phyloP scores from a whole-genome alignment of 768 basidiomycete genomes.

The Leccinum fibrillosum region DNA sequence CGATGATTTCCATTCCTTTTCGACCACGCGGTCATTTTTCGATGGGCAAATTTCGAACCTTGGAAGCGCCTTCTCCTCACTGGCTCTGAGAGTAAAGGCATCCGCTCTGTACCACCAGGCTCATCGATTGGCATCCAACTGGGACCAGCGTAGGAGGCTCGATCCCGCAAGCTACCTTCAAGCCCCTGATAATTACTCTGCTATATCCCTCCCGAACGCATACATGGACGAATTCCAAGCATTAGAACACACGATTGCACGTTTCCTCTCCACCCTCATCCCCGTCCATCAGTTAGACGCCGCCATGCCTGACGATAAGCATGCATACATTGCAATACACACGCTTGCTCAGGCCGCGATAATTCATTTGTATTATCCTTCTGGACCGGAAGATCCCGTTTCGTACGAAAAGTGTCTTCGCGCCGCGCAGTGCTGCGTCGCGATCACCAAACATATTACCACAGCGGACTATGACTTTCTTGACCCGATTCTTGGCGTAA shows the following conservation, averaged over 20 bases:
- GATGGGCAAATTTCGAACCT: conserved; percentile 50
- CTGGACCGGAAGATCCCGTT: conserved; percentile 55
- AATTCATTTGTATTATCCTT: conserved; percentile 61
- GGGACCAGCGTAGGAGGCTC: conserved; percentile 53
- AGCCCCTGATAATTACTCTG: conserved; percentile 30
- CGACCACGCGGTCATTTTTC: conserved; percentile 62
- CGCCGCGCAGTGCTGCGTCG: conserved; percentile 58
- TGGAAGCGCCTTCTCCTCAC: conserved; percentile 55
- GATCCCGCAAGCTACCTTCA: conserved; percentile 11
- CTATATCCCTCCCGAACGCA: conserved; percentile 42
- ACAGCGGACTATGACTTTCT: conserved; percentile 67
- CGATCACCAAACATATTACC: conserved; percentile 58
- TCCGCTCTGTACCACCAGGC: conserved; percentile 74
- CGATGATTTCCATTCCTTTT: conserved; percentile 47
- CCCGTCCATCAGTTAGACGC: conserved; percentile 63
- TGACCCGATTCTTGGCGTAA: conserved; percentile 76
- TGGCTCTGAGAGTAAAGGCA: conserved; percentile 69
- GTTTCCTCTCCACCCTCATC: conserved; percentile 61
- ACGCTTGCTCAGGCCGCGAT: conserved; percentile 65
- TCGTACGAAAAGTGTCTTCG: conserved; percentile 66
- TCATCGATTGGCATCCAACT: conserved; percentile 54
- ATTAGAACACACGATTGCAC: conserved; percentile 61
- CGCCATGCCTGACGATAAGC: conserved; percentile 54
- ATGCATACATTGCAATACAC: conserved; percentile 56
- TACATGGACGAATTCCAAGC: conserved; percentile 57